Evolutionary conservation across 2,329 filamentous ascomycete species (phyloP), one percentile per base, ranked within the genome.

Genomic region (Arthroderma sp.): DNA sequence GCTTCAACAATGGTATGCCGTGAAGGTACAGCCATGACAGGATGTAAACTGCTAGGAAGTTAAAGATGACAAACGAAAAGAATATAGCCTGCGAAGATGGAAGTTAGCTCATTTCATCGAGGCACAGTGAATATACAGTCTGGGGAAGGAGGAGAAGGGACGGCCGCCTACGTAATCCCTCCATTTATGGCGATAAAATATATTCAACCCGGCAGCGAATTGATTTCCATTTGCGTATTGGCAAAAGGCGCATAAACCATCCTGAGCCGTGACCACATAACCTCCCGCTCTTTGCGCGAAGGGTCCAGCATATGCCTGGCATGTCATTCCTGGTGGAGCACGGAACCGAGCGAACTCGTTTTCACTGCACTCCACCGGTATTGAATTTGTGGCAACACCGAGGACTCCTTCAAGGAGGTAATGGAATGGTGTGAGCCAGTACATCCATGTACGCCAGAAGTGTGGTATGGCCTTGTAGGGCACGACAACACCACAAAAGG

Each of bases 401-500:
- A 85, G 65, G 43, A 82, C 70, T 0, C 70, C 78, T 53, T 80
- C 76, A 2, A 85, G 62, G 0, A 83, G 68, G 52, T 84, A 84
- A 49, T 75, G 73, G 60, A 82, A 82, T 0, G 81, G 81, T 0
- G 78, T 78, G 22, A 83, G 66, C 61, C 74, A 76, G 58, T 83
- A 83, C 74, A 80, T 77, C 72, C 72, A 77, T 5, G 61, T 62
- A 9, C 69, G 65, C 83, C 83, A 87, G 61, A 86, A 86, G 0
- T 60, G 53, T 6, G 77, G 73, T 22, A 87, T 70, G 28, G 72
- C 70, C 0, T 54, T 54, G 50, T 80, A 84, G 0, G 82, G 82
- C 0, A 86, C 82, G 4, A 86, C 68, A 1, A 87, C 80, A 50
- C 83, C 83, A 53, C 82, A 86, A 66, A 88, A 87, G 1, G 73